A percentile compares a stretch with the other conserved stretches of the same genome.
Evolutionary conservation across 805 yeast genomes (phyloP).

Genomic region (Metschnikowia henanensis): DNA sequence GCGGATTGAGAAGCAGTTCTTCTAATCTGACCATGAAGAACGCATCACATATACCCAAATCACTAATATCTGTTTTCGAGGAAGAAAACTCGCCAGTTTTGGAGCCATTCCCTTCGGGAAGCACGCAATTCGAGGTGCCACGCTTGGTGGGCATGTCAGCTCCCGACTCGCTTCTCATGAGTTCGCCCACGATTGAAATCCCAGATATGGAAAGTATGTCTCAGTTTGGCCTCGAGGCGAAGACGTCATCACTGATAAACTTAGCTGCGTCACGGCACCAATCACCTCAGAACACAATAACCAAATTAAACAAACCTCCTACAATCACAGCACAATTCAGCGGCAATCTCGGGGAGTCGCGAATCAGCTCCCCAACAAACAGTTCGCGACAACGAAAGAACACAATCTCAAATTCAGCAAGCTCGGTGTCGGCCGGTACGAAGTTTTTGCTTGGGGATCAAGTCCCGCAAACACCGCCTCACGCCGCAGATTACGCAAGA

Average conservation of each 20-base stretch:
- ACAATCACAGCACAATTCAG: slow-evolving; percentile 43
- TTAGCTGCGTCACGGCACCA: slow-evolving; percentile 6
- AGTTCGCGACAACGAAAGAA: slow-evolving; percentile 34
- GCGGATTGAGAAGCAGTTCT: slow-evolving; percentile 1
- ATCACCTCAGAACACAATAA: slow-evolving; percentile 15
- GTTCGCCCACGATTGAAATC: slow-evolving; percentile 66
- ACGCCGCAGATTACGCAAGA: slow-evolving; percentile 8
- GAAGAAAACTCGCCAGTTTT: slow-evolving; percentile 9
- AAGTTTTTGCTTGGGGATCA: slow-evolving; percentile 7
- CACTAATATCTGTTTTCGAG: slow-evolving; percentile 18
- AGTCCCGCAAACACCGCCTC: slow-evolving; percentile 18
- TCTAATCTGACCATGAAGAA: slow-evolving; percentile 6
- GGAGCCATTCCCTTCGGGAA: slow-evolving; percentile 5
- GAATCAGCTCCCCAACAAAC: slow-evolving; percentile 23
- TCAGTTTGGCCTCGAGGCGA: slow-evolving; percentile 19
- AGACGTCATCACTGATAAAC: slow-evolving; percentile 9
- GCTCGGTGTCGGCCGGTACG: slow-evolving; percentile 10
- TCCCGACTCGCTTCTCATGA: slow-evolving; percentile 17
- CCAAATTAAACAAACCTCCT: slow-evolving; percentile 40
- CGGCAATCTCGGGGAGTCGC: slow-evolving; percentile 37
- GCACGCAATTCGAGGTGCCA: slow-evolving; percentile 10
- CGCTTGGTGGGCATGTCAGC: slow-evolving; percentile 13
- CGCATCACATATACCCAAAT: slow-evolving; percentile 13
- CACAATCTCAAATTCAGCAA: slow-evolving; percentile 38
- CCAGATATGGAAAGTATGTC: slow-evolving; percentile 58